Evolutionary conservation across 495 filamentous ascomycete genomes (phyloP), one percentile per base, ranked within the genome.

Genomic region (Daldinia caldariorum): DNA sequence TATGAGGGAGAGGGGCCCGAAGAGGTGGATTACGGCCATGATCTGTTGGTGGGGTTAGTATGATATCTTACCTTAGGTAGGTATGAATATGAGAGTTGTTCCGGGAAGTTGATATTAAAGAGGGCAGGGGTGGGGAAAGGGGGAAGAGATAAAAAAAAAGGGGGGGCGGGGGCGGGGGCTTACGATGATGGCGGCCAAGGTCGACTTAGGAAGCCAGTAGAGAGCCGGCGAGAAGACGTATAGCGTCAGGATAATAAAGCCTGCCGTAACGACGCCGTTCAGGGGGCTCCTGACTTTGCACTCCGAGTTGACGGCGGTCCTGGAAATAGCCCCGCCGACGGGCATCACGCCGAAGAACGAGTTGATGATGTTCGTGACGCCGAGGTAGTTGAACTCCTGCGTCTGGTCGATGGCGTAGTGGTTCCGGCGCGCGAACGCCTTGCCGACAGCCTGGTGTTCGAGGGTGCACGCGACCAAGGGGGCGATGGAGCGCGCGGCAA

Each of bases 171-270:
- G 4, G 7, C 16, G 63, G 4, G 7, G 22, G 63, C 75, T 68
- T 68, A 77, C 75, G 47, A 82, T 82, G 58, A 82, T 84, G 16
- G 83, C 83, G 0, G 83, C 74, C 8, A 84, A 74, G 0, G 81
- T 84, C 0, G 83, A 70, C 47, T 82, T 82, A n/a, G 83, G 83
- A 47, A 84, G 79, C 83, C 83, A 86, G 70, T 81, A 86, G 0
- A 86, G 74, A 0, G 81, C 81, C 13, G 77, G 79, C 1, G 81
- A 82, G 20, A 86, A 80, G 61, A 81, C 79, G 61, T 81, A 84
- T 43, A 84, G 80, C 45, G 79, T 83, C 18, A 84, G 45, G 29
- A 86, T 76, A 35, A 86, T 81, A 53, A 83, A 80, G 47, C 79
- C 81, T 0, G 80, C 80, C 3, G 83, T 83, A 49, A 84, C 71